Base-by-base conservation (phyloP, 768 basidiomycete genomes). In the Hypholoma sublateritium region DNA sequence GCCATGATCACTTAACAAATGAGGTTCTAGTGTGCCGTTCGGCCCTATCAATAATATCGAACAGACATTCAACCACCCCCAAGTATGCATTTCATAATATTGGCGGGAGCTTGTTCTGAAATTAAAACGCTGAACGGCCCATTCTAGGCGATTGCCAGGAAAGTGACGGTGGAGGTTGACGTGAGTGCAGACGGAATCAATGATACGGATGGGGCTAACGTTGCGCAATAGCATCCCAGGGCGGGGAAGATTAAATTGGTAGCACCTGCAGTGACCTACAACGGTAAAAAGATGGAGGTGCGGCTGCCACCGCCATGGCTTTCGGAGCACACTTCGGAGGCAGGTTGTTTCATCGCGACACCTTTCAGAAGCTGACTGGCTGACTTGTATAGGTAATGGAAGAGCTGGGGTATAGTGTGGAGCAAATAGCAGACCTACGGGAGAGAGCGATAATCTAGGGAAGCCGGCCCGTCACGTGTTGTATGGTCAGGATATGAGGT, bases 41-140 rank as follows among this genome's bases (percentile, higher is more conserved):
- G 91, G 90, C 28, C 95, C 95, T 16, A 96, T 98, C 75, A 97
- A 97, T 69, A 88, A 92, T 62, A 92, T 98, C 58, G 67, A 80
- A 57, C 86, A 94, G 70, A 94, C 95, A 3, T 98, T 97, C 66
- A 83, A 85, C 34, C 95, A 97, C 71, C 93, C 93, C 6, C 85
- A 87, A 72, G 79, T 76, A 57, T 61, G 67, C 5, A 32, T 32
- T 9, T 32, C 28, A 32, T 1, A 32, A 32, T 32, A 32, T 32
- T 32, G 7, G 12, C 58, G 12, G n/a, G 19, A 44, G 45, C 45
- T 52, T 24, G 37, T 61, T 54, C 43, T 50, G 42, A 22, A 41
- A 55, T 47, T 59, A 28, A 60, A 35, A 55, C 37, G 49, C 43
- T 57, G n/a, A 50, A 58, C 58, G 50, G 21, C 43, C 51, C 55